phyloP scores from a whole-genome alignment of 192 early-diverging fungal genomes.

The Jimgerdemannia flammicorona region DNA sequence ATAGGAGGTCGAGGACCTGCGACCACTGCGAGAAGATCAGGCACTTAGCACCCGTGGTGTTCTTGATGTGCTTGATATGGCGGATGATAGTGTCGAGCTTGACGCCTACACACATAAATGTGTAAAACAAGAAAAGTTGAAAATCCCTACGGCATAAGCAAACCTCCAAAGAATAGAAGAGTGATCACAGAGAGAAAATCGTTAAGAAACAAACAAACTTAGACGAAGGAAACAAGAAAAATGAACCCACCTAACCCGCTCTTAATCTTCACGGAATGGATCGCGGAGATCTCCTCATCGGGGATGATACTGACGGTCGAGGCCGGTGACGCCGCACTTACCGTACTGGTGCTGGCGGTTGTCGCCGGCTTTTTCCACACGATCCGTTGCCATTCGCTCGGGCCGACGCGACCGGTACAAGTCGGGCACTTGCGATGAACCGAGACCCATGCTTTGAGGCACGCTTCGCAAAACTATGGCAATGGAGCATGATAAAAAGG shows the following conservation, averaged over 20 bases:
- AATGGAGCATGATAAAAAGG: too few species aligned
- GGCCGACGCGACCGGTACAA: slow-evolving; percentile 24
- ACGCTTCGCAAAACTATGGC: slow-evolving; percentile 23
- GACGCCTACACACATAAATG: slow-evolving; percentile 2
- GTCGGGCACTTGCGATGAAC: slow-evolving; percentile 25
- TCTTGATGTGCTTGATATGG: slow-evolving; percentile 31
- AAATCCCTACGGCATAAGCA: too few species aligned
- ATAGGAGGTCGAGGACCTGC: slow-evolving; percentile 24
- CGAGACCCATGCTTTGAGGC: slow-evolving; percentile 23
- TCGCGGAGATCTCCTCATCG: neutral
- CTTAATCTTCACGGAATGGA: neutral
- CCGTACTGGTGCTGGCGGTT: too few species aligned
- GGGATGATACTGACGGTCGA: too few species aligned
- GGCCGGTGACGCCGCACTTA: too few species aligned
- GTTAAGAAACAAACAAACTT: neutral
- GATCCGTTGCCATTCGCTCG: slow-evolving; percentile 3
- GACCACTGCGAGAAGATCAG: slow-evolving; percentile 44
- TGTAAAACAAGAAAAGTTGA: too few species aligned
- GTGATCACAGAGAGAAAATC: too few species aligned
- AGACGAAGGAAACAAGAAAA: neutral
- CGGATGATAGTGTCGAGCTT: slow-evolving; percentile 42
- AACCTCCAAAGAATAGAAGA: too few species aligned
- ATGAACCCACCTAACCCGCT: slow-evolving; percentile 17
- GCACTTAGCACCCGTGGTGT: slow-evolving; percentile 27
- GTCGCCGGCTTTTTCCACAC: neutral